Conservation (phyloP, 176 grass and related monocot genomes). For the Aegilops tauschii region DNA sequence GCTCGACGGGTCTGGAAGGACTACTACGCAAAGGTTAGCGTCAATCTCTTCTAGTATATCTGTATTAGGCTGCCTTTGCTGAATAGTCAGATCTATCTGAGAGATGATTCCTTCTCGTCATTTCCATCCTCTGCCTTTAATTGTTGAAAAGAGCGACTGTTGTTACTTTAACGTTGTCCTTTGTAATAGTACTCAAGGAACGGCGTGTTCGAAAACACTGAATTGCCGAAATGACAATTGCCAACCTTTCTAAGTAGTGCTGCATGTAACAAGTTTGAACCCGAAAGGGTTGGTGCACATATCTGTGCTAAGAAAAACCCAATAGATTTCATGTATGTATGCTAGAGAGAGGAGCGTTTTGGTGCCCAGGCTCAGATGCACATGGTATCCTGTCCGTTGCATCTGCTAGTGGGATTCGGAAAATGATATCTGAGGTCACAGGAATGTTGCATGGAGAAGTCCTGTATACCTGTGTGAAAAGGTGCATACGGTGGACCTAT, state of each 20-base stretch:
- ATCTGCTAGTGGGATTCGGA: too few species aligned
- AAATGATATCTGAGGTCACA: too few species aligned
- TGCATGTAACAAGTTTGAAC: not conserved
- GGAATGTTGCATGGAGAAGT: too few species aligned
- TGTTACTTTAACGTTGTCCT: not conserved
- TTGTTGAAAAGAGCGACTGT: not conserved
- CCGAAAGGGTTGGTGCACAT: not conserved
- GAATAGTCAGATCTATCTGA: slow-evolving; percentile 8
- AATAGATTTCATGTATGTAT: not conserved
- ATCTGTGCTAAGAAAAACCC: not conserved
- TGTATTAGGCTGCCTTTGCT: not conserved
- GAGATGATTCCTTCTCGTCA: not conserved
- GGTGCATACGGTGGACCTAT: too few species aligned
- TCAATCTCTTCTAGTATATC: not conserved
- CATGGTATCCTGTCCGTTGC: too few species aligned
- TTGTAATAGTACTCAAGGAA: not conserved
- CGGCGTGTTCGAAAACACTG: not conserved
- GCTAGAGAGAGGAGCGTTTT: too few species aligned
- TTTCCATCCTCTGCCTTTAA: not conserved
- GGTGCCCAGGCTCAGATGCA: too few species aligned
- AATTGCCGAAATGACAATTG: not conserved
- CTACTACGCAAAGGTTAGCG: slow-evolving; percentile 63
- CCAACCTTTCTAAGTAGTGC: not conserved
- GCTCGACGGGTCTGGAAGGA: slow-evolving; percentile 81
- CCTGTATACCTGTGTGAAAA: too few species aligned